Evolutionary conservation across 495 filamentous ascomycete genomes (phyloP).

Genomic region (Melanomma pulvis-pyrius): DNA sequence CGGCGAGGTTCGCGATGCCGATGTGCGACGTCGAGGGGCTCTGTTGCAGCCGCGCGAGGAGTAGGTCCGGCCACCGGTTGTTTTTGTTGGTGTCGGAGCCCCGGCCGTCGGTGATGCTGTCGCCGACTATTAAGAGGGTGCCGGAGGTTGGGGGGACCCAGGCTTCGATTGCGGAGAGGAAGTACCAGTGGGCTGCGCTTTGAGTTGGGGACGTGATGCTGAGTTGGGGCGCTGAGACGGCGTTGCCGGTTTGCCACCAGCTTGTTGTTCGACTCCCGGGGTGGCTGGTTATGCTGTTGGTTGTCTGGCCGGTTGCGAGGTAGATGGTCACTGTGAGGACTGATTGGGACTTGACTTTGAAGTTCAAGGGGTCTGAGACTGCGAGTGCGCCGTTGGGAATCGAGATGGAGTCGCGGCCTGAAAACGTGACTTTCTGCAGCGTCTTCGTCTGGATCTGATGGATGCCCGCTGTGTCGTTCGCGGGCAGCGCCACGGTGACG

Average conservation of each 20-base stretch:
- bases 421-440: conserved; percentile 60
- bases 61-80: conserved; percentile 68
- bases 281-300: conserved; percentile 63
- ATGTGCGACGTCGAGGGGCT: conserved; percentile 52
- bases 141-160: conserved; percentile 50
- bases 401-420: conserved; percentile 52
- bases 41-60: conserved; percentile 59
- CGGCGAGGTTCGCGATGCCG: conserved; percentile 70
- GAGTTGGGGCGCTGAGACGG: conserved; percentile 28
- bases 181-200: conserved; percentile 52
- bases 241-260: conserved; percentile 62
- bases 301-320: conserved; percentile 58
- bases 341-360: conserved; percentile 51
- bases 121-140: conserved; percentile 66
- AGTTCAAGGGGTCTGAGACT: conserved; percentile 66
- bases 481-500: conserved; percentile 60
- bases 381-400: conserved; percentile 62
- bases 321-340: conserved; percentile 64
- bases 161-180: conserved; percentile 63
- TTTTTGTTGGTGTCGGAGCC: conserved; percentile 66
- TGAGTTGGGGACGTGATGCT: conserved; percentile 4
- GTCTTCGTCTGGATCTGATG: conserved; percentile 55
- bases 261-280: conserved; percentile 69
- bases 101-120: conserved; percentile 75
- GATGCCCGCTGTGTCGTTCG: conserved; percentile 52